Evolutionary conservation across 441 rosid species (phyloP).

Genomic region (Syzygium malaccense): DNA sequence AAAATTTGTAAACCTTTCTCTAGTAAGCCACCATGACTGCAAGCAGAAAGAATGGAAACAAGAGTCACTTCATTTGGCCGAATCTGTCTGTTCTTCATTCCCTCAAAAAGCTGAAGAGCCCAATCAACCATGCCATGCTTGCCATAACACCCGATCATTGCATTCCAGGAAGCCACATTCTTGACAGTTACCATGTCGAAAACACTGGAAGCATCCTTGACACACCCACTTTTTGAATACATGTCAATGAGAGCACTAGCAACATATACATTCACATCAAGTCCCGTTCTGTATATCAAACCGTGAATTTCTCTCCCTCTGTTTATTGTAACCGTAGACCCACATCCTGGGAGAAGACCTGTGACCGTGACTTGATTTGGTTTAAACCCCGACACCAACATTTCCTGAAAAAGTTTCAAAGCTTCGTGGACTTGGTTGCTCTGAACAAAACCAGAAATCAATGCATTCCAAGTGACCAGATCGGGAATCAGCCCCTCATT

Average conservation of each 20-base stretch:
- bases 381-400: slow-evolving; percentile 23
- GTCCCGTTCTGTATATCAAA: slow-evolving; percentile 27
- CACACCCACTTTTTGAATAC: slow-evolving; percentile 40
- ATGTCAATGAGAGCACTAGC: slow-evolving; percentile 37
- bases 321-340: slow-evolving; percentile 13
- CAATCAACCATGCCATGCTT: slow-evolving; percentile 30
- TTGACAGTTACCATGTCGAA: slow-evolving; percentile 14
- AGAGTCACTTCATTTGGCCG: slow-evolving; percentile 23
- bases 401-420: slow-evolving; percentile 17
- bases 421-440: slow-evolving; percentile 24
- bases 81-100: slow-evolving; percentile 23
- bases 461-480: slow-evolving; percentile 37
- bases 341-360: slow-evolving; percentile 35
- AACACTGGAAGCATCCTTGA: slow-evolving; percentile 23
- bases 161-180: slow-evolving; percentile 39
- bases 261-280: slow-evolving; percentile 23
- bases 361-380: slow-evolving; percentile 34
- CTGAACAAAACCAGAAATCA: slow-evolving; percentile 34
- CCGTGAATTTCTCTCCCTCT: slow-evolving; percentile 40
- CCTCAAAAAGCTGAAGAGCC: slow-evolving; percentile 22
- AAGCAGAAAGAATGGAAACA: slow-evolving; percentile 29
- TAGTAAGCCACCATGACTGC: slow-evolving; percentile 32
- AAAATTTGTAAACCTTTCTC: slow-evolving; percentile 32
- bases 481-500: slow-evolving; percentile 31
- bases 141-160: slow-evolving; percentile 37